Conservation (phyloP, 768 basidiomycete species). For the Serpula lacrymans region DNA sequence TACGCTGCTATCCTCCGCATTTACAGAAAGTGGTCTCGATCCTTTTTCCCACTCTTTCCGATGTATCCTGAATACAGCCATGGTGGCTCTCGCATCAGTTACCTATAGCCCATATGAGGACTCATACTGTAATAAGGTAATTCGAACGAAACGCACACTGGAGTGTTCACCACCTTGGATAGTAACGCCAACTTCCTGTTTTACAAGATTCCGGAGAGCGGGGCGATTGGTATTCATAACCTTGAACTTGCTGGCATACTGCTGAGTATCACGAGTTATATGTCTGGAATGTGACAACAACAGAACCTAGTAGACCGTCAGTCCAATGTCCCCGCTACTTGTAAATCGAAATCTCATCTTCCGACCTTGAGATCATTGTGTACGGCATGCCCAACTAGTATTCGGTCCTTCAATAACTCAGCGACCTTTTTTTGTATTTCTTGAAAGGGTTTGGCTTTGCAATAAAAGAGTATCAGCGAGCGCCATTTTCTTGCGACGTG, state of each 20-base stretch:
- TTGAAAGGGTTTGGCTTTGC: conserved; percentile 68
- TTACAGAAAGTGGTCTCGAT: conserved; percentile 7
- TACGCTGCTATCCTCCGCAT: conserved; percentile 14
- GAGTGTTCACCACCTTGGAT: conserved; percentile 92
- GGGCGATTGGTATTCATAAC: conserved; percentile 61
- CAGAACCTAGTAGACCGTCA: conserved; percentile 42
- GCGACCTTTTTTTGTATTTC: conserved; percentile 79
- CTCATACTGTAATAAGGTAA: not conserved
- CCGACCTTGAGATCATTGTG: conserved; percentile 90
- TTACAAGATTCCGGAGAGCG: conserved; percentile 75
- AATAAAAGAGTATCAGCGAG: not conserved
- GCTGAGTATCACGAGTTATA: conserved; percentile 68
- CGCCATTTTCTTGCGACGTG: conserved; percentile 6
- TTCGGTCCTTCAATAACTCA: conserved; percentile 68
- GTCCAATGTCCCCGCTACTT: not conserved
- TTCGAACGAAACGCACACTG: conserved; percentile 55
- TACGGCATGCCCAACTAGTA: conserved; percentile 89
- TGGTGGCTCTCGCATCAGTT: conserved; percentile 89
- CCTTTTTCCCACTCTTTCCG: conserved; percentile 79
- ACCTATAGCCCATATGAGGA: conserved; percentile 47
- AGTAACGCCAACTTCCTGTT: conserved; percentile 70
- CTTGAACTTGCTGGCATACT: conserved; percentile 54
- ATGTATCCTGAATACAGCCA: conserved; percentile 87
- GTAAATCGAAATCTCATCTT: not conserved
- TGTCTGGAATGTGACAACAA: conserved; percentile 68